Evolutionary conservation across 352 stramenopile species (phyloP).

Genomic region (Phytopythium cucurbitacearum): DNA sequence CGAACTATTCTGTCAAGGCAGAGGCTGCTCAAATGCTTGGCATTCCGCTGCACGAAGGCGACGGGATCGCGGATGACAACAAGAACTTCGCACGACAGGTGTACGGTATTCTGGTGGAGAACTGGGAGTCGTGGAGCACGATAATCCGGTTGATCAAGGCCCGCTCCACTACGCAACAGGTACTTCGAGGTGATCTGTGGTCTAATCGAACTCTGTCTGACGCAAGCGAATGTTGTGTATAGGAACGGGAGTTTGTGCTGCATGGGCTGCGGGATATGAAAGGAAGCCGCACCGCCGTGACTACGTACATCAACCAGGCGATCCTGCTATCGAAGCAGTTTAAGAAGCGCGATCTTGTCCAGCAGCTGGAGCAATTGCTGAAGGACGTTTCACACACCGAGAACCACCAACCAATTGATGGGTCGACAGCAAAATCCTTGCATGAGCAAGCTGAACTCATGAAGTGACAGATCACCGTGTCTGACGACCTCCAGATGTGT

Average conservation of each 20-base stretch:
- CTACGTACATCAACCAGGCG: conserved; percentile 72
- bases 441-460: neutral
- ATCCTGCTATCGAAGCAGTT: conserved; percentile 61
- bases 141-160: conserved; percentile 78
- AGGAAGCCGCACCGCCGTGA: conserved; percentile 44
- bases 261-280: conserved; percentile 70
- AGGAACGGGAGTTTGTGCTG: conserved; percentile 82
- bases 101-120: conserved; percentile 78
- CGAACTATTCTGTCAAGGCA: conserved; percentile 77
- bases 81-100: conserved; percentile 62
- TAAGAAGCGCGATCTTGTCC: conserved; percentile 56
- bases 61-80: conserved; percentile 43
- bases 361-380: conserved; percentile 38
- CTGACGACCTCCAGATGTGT: too few species aligned
- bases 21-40: conserved; percentile 76
- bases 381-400: conserved; percentile 12
- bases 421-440: too few species aligned
- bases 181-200: conserved; percentile 7
- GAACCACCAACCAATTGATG: neutral
- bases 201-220: neutral
- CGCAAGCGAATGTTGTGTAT: neutral
- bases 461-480: neutral
- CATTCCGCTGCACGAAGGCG: conserved; percentile 63
- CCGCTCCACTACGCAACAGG: conserved; percentile 63
- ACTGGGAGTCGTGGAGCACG: conserved; percentile 84